phyloP scores from a whole-genome alignment of 306 rosid species.

The Comarum palustre region DNA sequence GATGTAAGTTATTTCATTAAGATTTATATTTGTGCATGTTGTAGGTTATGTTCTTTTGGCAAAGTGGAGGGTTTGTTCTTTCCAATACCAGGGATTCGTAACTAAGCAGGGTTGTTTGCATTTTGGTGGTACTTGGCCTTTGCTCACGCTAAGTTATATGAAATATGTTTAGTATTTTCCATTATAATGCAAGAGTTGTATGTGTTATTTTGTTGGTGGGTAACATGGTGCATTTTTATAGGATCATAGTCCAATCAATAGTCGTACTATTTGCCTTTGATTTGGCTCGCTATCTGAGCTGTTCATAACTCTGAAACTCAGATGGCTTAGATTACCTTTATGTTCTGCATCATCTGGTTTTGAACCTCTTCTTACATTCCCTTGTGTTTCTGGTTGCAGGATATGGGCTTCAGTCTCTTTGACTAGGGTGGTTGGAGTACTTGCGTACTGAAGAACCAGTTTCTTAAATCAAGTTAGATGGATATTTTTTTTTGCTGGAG shows the following conservation, averaged over 20 bases:
- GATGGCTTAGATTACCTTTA: neutral
- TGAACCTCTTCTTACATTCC: constrained; percentile 13
- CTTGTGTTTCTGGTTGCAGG: constrained; percentile 50
- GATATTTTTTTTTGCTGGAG: neutral
- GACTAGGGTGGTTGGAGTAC: constrained; percentile 40
- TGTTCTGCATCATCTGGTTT: neutral
- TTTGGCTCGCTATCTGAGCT: neutral
- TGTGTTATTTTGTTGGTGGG: neutral
- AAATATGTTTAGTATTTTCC: neutral
- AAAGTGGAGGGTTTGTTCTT: too few species aligned
- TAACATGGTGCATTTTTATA: neutral
- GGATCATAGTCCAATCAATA: neutral
- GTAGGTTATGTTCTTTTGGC: neutral
- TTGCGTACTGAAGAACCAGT: neutral
- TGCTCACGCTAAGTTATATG: neutral
- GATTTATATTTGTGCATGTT: neutral
- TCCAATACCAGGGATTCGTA: too few species aligned
- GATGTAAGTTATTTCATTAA: constrained; percentile 44
- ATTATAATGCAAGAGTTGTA: too few species aligned
- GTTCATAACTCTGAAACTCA: neutral
- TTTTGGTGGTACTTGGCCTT: neutral
- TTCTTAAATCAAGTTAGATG: neutral
- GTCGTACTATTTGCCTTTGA: neutral
- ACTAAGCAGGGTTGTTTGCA: neutral
- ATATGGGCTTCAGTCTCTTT: constrained; percentile 77